These are phyloP conservation scores for Ustulina deusta DNA, from an alignment of 2,329 filamentous ascomycete species.

Conservation along the genomic window DNA sequence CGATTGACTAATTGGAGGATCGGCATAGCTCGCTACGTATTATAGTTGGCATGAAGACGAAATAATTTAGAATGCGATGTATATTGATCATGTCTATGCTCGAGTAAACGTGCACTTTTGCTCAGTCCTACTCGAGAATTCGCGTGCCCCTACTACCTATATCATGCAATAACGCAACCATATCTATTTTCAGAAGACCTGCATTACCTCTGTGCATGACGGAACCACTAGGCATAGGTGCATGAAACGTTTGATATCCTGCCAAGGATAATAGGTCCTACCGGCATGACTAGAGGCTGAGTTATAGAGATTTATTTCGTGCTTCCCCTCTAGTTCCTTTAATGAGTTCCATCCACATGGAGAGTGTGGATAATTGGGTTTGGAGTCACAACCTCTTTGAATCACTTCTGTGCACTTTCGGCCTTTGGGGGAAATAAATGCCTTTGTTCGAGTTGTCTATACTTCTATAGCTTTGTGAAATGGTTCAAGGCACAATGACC, in stretches of 20 bases:
- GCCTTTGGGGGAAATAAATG: not conserved
- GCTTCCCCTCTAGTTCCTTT: not conserved
- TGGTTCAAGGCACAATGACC: not conserved
- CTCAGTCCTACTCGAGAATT: too few relatives aligned
- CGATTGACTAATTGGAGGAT: not conserved
- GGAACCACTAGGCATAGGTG: not conserved
- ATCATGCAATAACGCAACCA: constrained; percentile 16
- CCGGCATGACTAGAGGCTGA: not conserved
- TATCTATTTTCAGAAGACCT: constrained; percentile 19
- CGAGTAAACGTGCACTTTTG: not conserved
- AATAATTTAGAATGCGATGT: not conserved
- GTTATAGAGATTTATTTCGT: not conserved
- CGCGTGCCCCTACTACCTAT: not conserved
- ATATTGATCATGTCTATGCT: not conserved
- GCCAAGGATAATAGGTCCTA: constrained; percentile 1
- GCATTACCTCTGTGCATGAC: constrained; percentile 20
- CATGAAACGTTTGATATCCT: constrained; percentile 11
- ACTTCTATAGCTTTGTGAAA: not conserved
- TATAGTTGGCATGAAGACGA: not conserved
- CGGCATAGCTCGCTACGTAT: not conserved
- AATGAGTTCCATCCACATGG: too few relatives aligned
- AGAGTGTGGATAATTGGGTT: too few relatives aligned
- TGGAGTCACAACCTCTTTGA: not conserved
- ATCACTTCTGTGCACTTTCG: not conserved
- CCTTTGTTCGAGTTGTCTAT: not conserved